Base-by-base conservation (phyloP, 257 asterid genomes). In the Solanum chmielewskii region DNA sequence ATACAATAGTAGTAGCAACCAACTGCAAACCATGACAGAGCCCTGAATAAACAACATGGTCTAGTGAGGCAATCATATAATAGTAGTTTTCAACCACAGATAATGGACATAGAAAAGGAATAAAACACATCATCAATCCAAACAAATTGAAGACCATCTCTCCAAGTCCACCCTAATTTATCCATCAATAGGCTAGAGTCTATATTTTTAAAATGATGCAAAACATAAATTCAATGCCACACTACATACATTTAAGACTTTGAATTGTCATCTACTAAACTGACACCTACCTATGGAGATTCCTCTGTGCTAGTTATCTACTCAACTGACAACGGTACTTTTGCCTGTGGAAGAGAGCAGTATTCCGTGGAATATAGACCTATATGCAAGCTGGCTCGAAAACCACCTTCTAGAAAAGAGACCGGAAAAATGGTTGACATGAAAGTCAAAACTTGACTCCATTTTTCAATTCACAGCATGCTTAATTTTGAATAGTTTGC, bases 1-100 rank as follows among this genome's bases (percentile, higher is more conserved):
- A 93, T 95, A 91, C 99, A 95, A 88, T 90, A 96, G 93, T 97
- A 97, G 94, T 97, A 97, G 93, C 98, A 97, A 85, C 99, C 99
- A 74, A 97, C 99, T 62, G 99, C 98, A 87, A 96, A 97, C 99
- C 99, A 97, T 86, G 99, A 95, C 83, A 97, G 91, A 56, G 99
- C 97, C 94, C 99, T 97, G 93, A 86, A 93, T 11, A 88, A 86
- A 85, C 16, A 88, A 87, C 90, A 91, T 83, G 66, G 44, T 85
- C 71, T 47, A 87, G 49, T 74, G 86, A 85, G 87, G 85, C 69
- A 89, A 74, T 86, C 74, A 83, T 29, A 31, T 18, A 47, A 49
- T 81, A 49, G 85, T 66, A 81, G 60, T 12, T 81, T 31, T 81
- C 69, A 49, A 49, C 85, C 85, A 81, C 29, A 29, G 18, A 18